Base-by-base conservation (phyloP, 2,329 filamentous ascomycete species). In the Xylariaceae sp. region DNA sequence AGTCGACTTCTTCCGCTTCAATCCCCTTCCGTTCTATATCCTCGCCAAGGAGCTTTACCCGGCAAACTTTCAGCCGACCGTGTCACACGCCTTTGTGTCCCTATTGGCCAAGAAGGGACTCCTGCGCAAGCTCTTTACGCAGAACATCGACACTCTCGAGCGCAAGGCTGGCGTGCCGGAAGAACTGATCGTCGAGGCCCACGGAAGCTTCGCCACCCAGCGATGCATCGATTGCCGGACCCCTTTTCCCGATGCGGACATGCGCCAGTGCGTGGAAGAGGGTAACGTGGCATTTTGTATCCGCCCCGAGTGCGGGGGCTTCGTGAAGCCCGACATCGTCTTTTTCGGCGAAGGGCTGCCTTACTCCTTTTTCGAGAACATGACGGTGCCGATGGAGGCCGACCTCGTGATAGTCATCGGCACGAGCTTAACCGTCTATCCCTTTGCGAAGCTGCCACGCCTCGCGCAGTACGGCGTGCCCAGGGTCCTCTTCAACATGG, bases 71-170 rank as follows among this genome's bases (percentile, higher is more conserved):
- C 74, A 82, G 38, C 92, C 92, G 0, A 98, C 92, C 1, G 71
- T 97, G 38, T 85, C 88, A 2, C 92, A 98, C 64, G 83, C 78
- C 24, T 98, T 98, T 63, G 81, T 98, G 54, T 74, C 79, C 11
- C 70, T 98, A 16, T 78, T 97, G 12, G 76, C 89, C 41, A 70
- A 81, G 44, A 95, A 94, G 64, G 79, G 78, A 3, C 68, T 90
- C 28, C 68, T 98, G 16, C 68, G 83, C 50, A 92, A 88, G 69
- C 76, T 92, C 37, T 98, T 97, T 62, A 96, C 92, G 0, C 92
- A 98, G 59, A 98, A 98, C 57, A 97, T 98, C 51, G 92, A 98
- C 66, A 95, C 88, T 55, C 73, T 98, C 9, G 92, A 98, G 65
- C 78, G 89, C 15, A 74, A 78, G 50, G 92, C 90, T 9, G 92